Percentiles rank a stretch among this genome's conserved stretches.
Conservation (phyloP, 1,284 basidiomycete species). For the Athelia psychrophila region DNA sequence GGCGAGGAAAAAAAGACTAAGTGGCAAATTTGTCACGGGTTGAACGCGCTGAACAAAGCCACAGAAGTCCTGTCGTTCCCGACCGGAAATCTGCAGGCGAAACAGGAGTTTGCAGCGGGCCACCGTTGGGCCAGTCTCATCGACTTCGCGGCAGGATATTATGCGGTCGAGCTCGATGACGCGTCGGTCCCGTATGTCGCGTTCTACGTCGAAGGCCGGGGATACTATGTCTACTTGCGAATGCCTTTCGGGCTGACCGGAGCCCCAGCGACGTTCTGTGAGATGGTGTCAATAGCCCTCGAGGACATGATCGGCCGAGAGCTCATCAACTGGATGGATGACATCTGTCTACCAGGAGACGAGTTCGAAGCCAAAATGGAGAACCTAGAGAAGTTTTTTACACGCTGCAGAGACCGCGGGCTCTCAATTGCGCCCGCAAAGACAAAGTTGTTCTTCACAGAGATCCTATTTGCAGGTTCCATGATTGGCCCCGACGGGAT, state of each 20-base stretch:
- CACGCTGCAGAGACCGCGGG: background rate
- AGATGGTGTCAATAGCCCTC: conserved; percentile 9
- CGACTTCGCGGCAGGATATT: conserved; percentile 14
- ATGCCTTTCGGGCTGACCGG: conserved; percentile 16
- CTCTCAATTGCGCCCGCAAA: conserved; percentile 5
- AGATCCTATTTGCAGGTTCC: conserved; percentile 13
- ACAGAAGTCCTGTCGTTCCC: conserved; percentile 4
- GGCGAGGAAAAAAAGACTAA: background rate
- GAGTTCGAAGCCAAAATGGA: conserved; percentile 3
- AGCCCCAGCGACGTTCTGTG: conserved; percentile 12
- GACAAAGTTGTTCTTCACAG: conserved; percentile 4
- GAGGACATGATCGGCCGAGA: conserved; percentile 11
- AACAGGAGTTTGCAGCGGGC: conserved; percentile 12
- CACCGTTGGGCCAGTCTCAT: conserved; percentile 8
- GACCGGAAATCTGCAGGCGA: conserved; percentile 12
- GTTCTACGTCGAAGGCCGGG: conserved; percentile 14
- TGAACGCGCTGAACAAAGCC: background rate
- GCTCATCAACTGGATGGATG: conserved; percentile 13
- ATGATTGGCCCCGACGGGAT: conserved; percentile 1
- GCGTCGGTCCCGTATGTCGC: conserved; percentile 10
- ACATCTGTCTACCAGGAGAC: conserved; percentile 9
- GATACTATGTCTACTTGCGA: conserved; percentile 11
- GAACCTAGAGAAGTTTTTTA: background rate
- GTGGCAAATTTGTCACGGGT: background rate
- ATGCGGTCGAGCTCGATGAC: conserved; percentile 11